These are phyloP conservation scores for Colletotrichum caudatum DNA, from an alignment of 2,329 filamentous ascomycete species.

Conservation along the genomic window DNA sequence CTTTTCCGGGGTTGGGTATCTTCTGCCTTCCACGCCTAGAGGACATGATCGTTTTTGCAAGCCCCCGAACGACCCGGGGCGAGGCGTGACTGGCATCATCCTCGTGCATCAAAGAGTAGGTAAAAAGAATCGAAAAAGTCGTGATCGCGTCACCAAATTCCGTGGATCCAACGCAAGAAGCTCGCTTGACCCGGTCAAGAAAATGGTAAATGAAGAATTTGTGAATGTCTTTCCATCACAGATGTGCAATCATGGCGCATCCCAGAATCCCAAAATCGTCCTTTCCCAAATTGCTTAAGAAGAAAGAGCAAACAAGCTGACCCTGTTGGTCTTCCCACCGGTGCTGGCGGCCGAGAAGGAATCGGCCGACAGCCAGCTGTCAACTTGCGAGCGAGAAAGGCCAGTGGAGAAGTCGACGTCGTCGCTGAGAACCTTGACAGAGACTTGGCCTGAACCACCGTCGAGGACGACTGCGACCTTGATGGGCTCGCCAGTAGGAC, in stretches of 20 bases:
- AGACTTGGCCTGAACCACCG: conserved; percentile 61
- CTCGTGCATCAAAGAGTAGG: conserved; percentile 21
- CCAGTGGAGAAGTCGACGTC: conserved; percentile 55
- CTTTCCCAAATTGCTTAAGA: conserved; percentile 16
- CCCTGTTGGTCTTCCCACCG: conserved; percentile 18
- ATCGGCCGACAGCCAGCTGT: conserved; percentile 48
- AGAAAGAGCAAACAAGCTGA: conserved; percentile 42
- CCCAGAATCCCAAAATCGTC: conserved; percentile 1
- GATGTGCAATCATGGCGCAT: conserved; percentile 27
- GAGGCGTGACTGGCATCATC: conserved; percentile 18
- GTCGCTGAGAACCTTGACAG: conserved; percentile 66
- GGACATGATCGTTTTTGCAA: conserved; percentile 27
- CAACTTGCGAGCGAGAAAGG: conserved; percentile 55
- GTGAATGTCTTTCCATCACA: conserved; percentile 14
- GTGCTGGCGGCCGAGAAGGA: conserved; percentile 14
- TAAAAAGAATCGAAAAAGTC: conserved; percentile 18
- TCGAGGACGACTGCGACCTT: conserved; percentile 75
- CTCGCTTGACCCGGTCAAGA: conserved; percentile 18
- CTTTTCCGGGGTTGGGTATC: conserved; percentile 36
- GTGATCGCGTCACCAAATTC: conserved; percentile 24
- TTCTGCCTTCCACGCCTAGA: conserved; percentile 27
- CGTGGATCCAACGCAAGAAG: conserved; percentile 27
- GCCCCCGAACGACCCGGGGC: conserved; percentile 12
- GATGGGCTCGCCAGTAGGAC: conserved; percentile 69
- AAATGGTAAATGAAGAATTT: conserved; percentile 6